Evolutionary conservation across 1,284 basidiomycete genomes (phyloP).

Genomic region (Leccinum griseonigrum): DNA sequence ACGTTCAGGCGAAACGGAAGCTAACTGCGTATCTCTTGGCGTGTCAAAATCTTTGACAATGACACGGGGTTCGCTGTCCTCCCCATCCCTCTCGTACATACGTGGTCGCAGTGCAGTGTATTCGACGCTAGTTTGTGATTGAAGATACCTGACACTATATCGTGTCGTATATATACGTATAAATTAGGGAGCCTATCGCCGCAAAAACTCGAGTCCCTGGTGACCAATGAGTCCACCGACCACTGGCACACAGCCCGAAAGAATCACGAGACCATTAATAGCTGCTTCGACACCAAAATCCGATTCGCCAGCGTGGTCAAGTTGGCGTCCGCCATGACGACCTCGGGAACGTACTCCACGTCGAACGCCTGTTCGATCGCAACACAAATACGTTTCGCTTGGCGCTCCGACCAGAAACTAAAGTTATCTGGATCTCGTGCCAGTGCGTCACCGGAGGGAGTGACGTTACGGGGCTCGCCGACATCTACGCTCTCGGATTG

Average conservation of each 20-base stretch:
- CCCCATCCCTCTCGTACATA: no score
- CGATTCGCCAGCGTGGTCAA: slow-evolving; percentile 77
- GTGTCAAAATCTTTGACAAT: neutral
- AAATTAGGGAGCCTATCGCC: neutral
- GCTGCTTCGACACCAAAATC: slow-evolving; percentile 78
- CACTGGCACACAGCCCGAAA: neutral
- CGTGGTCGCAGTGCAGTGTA: no score
- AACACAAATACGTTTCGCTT: slow-evolving; percentile 84
- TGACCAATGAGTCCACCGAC: neutral
- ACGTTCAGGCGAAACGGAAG: neutral
- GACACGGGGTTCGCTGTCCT: neutral
- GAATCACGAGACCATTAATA: slow-evolving; percentile 32
- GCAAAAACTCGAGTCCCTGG: no score
- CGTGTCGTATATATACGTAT: neutral
- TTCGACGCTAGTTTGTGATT: no score
- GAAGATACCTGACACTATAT: neutral
- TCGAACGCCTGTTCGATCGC: slow-evolving; percentile 80
- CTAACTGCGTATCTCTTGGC: neutral
- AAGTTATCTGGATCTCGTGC: slow-evolving; percentile 93
- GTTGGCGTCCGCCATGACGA: slow-evolving; percentile 93
- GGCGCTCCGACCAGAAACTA: slow-evolving; percentile 86
- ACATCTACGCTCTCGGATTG: slow-evolving; percentile 17
- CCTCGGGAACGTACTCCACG: slow-evolving; percentile 86
- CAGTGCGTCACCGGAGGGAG: slow-evolving; percentile 39
- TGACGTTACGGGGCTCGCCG: slow-evolving; percentile 21